Base-by-base conservation (phyloP, 768 basidiomycete genomes). In the Lanmaoa pseudosensibilis region DNA sequence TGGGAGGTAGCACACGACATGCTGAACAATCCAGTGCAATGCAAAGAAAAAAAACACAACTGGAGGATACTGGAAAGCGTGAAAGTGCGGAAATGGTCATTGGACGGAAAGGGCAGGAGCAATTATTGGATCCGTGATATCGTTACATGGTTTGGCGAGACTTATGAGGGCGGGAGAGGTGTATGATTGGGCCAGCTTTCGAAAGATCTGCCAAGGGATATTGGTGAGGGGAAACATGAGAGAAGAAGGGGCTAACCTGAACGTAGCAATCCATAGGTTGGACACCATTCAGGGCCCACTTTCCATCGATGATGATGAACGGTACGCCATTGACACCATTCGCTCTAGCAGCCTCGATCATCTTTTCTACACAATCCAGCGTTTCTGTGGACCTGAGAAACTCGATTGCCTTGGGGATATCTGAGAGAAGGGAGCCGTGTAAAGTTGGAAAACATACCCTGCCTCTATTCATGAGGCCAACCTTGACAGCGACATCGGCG, bases 291-390 rank as follows among this genome's bases (percentile, higher is more conserved):
- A 80, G 43, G 16, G 77, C 80, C 73, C 75, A 80, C 48, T 73
- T 76, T 12, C 73, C 70, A 38, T 80, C 73, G 33, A 80, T 72
- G 55, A 82, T 77, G 53, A 79, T 74, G 66, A 80, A 82, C 0
- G 82, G 82, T 1, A 83, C 80, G 36, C 82, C 82, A 1, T 72
- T 75, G 56, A 83, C 78, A 5, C 79, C 77, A n/a, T 73, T 69
- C 25, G 69, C 63, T 56, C 75, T 74, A 3, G 79, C 78, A 13
- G 73, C 70, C 9, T 66, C 61, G 52, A 79, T 70, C 58, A 75
- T 77, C 25, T 70, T 69, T 46, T 75, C 63, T 8, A 82, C 76
- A 39, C 77, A 78, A 33, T 73, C 65, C 27, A 70, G 62, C 18
- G 75, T 59, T 58, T 77, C 78, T 43, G 75, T 73, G 2, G 75